Conservation (phyloP, 768 basidiomycete genomes). For the Suillus subluteus region DNA sequence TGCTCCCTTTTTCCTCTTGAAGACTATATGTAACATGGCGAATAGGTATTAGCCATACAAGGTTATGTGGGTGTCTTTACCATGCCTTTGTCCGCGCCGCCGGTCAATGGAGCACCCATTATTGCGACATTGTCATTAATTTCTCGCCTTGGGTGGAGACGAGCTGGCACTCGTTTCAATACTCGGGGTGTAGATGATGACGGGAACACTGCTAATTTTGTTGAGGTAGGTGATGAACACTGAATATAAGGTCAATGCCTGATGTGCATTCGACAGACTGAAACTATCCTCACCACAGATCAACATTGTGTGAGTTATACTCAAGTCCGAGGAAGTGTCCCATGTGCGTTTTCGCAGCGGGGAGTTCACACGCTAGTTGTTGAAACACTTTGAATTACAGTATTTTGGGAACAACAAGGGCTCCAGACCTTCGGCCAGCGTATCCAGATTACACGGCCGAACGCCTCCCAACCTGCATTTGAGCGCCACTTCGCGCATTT, state of each 20-base stretch:
- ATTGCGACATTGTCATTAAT: conserved; percentile 81
- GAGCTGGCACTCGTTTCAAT: conserved; percentile 97
- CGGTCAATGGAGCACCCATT: conserved; percentile 70
- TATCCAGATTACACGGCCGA: conserved; percentile 94
- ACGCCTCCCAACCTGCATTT: conserved; percentile 96
- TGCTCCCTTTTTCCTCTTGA: conserved; percentile 16
- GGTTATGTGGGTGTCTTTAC: conserved; percentile 88
- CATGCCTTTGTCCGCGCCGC: conserved; percentile 76
- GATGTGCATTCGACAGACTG: conserved; percentile 58
- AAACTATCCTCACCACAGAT: conserved; percentile 86
- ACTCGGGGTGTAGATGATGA: conserved; percentile 96
- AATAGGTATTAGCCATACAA: conserved; percentile 87
- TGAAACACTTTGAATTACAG: conserved; percentile 42
- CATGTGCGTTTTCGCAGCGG: conserved; percentile 60
- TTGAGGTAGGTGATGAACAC: conserved; percentile 63
- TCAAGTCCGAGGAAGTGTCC: conserved; percentile 94
- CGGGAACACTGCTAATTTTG: conserved; percentile 94
- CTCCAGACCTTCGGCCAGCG: conserved; percentile 92
- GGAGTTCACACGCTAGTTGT: background rate
- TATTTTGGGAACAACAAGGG: conserved; percentile 99
- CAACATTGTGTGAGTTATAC: conserved; percentile 90
- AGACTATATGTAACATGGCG: conserved; percentile 14
- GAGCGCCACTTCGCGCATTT: conserved; percentile 90
- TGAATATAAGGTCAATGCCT: conserved; percentile 17
- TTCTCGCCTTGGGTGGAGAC: conserved; percentile 89